These are phyloP conservation scores for Pichia sporocuriosa DNA, from an alignment of 805 yeast genomes.

Conservation along the genomic window DNA sequence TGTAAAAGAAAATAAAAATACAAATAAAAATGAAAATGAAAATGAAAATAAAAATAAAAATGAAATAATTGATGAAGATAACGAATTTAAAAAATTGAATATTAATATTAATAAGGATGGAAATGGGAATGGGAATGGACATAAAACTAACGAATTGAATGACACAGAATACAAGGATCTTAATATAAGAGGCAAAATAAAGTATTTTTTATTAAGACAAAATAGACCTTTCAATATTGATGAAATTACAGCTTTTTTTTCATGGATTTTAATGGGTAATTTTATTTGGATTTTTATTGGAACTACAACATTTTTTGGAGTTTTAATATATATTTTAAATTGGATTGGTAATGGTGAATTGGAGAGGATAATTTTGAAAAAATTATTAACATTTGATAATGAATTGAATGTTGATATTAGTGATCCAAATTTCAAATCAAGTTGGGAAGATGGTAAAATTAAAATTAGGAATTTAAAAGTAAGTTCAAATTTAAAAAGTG, in stretches of 20 bases:
- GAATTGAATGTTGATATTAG: conserved; percentile 24
- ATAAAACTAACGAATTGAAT: too few species aligned
- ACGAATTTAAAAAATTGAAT: too few species aligned
- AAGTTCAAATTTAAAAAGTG: not conserved
- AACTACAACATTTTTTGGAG: conserved; percentile 49
- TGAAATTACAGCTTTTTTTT: conserved; percentile 47
- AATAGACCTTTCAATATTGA: conserved; percentile 43
- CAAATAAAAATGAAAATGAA: not conserved
- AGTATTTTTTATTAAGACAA: conserved; percentile 44
- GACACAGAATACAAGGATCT: not conserved
- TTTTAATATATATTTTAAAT: conserved; percentile 39
- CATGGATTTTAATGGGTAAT: conserved; percentile 54
- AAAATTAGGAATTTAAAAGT: conserved; percentile 37
- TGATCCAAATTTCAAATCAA: conserved; percentile 34
- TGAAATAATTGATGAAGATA: not conserved
- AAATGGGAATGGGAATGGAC: not conserved
- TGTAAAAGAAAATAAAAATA: too few species aligned
- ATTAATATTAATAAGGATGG: too few species aligned
- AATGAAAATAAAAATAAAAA: too few species aligned
- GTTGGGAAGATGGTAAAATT: conserved; percentile 44
- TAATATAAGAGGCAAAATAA: conserved; percentile 14
- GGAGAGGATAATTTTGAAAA: conserved; percentile 23
- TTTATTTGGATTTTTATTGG: conserved; percentile 49
- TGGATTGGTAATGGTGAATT: conserved; percentile 24
- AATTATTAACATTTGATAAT: conserved; percentile 29